Evolutionary conservation across 371 early-diverging fungal species (phyloP).

Genomic region (Mucor ambiguus): DNA sequence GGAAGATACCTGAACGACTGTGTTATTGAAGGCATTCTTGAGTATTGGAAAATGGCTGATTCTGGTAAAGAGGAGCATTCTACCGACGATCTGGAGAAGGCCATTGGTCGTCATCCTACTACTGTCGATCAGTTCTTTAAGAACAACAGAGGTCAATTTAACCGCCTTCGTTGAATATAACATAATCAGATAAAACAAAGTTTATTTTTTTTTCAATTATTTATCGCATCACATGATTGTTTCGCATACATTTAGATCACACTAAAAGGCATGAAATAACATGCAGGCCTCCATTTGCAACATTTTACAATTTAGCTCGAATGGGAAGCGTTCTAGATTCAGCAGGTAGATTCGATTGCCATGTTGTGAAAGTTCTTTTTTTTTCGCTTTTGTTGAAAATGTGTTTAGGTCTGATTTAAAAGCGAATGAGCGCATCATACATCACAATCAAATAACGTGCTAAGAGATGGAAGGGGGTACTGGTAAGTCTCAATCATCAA

Average conservation of each 20-base stretch:
- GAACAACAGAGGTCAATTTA: conserved; percentile 28
- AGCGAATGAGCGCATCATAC: neutral
- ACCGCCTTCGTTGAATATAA: conserved; percentile 12
- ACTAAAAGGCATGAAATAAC: neutral
- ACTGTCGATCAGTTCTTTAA: conserved; percentile 23
- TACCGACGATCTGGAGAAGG: conserved; percentile 12
- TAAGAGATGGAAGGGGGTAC: neutral
- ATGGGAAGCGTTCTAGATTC: neutral
- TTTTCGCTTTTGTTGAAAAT: neutral
- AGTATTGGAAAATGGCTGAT: conserved; percentile 19
- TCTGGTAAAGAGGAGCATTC: neutral
- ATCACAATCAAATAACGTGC: neutral
- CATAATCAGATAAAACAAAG: neutral
- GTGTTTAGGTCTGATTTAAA: neutral
- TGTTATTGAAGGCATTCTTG: conserved; percentile 19
- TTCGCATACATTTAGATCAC: neutral
- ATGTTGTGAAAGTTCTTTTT: neutral
- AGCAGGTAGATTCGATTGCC: neutral
- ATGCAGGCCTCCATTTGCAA: conserved; percentile 6
- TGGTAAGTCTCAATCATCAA: neutral
- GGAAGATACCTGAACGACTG: conserved; percentile 21
- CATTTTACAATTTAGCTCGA: neutral
- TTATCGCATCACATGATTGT: neutral
- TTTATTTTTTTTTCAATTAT: neutral
- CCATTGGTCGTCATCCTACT: conserved; percentile 10